Evolutionary conservation across 805 yeast species (phyloP).

Genomic region (Saccharomycopsis vini): DNA sequence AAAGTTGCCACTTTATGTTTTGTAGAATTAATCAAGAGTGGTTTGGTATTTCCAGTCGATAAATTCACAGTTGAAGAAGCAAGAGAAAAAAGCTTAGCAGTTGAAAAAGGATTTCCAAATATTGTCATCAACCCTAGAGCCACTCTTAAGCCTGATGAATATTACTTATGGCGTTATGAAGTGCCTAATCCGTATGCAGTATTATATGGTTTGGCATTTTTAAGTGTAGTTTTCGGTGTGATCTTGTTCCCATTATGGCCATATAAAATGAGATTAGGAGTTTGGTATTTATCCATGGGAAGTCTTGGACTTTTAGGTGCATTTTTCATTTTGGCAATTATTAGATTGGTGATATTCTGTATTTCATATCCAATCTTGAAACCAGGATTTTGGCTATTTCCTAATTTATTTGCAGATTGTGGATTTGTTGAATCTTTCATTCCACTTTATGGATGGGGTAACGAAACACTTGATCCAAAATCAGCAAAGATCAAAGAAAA

Average conservation of each 20-base stretch:
- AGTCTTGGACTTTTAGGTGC: slow-evolving; percentile 62
- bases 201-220: slow-evolving; percentile 53
- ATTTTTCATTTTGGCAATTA: slow-evolving; percentile 69
- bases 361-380: slow-evolving; percentile 49
- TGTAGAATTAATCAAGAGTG: slow-evolving; percentile 59
- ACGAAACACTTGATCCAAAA: slow-evolving; percentile 21
- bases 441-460: slow-evolving; percentile 84
- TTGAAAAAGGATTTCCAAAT: slow-evolving; percentile 49
- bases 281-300: slow-evolving; percentile 81
- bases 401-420: slow-evolving; percentile 91
- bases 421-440: slow-evolving; percentile 87
- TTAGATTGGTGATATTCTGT: slow-evolving; percentile 63
- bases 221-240: slow-evolving; percentile 53
- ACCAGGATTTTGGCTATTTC: slow-evolving; percentile 92
- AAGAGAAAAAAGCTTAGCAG: slow-evolving; percentile 42
- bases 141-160: slow-evolving; percentile 51
- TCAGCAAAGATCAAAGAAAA: slow-evolving; percentile 14
- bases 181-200: slow-evolving; percentile 54
- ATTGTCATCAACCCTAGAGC: slow-evolving; percentile 50
- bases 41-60: slow-evolving; percentile 64
- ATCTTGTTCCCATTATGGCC: slow-evolving; percentile 96
- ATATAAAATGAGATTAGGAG: slow-evolving; percentile 73
- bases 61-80: slow-evolving; percentile 66
- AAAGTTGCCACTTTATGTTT: slow-evolving; percentile 55
- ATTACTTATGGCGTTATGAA: slow-evolving; percentile 76